Base-by-base conservation (phyloP, 2,329 filamentous ascomycete genomes). In the Pestalotiopsis sp. region DNA sequence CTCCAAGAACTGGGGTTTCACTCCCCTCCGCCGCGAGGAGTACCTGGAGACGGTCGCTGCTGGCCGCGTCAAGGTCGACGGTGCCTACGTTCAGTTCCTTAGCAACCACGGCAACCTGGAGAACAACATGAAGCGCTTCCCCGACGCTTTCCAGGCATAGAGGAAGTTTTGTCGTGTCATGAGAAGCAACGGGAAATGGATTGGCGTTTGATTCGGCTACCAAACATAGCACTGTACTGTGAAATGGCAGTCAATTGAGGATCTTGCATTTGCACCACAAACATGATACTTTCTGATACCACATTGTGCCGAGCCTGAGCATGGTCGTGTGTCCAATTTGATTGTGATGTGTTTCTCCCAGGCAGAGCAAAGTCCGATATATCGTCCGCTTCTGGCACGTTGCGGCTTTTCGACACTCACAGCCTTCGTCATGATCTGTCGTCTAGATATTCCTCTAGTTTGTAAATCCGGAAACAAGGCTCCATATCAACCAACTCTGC, bases 1-100 rank as follows among this genome's bases (percentile, higher is more conserved):
- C 87, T 97, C 93, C 90, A 99, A 98, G 94, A 99, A 99, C 92
- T 99, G 96, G 96, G 96, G 96, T 78, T 99, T 99, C 93, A 99
- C 96, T 73, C 95, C 95, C 82, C 93, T 99, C 80, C 92, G 94
- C 81, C 95, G 96, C 79, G 96, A 98, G 78, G 96, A 99, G 85
- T 99, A 98, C 89, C 88, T 97, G 82, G 90, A 94, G 85, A 93
- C 95, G 89, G 97, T 97, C 91, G 89, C 94, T 82, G 92, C 92
- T 80, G 96, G 96, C 83, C 92, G 91, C 83, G 92, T 99, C 87
- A 93, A 95, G 90, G 92, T 97, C 78, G 96, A 99, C 80, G 96
- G 96, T 91, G 96, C 96, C 80, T 99, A 99, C 87, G 96, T 99
- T 78, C 94, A 99, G 90, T 99, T 99, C 93, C 91, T 98, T 79